A percentile compares a stretch with the other conserved stretches of the same genome.
Evolutionary conservation across 495 filamentous ascomycete genomes (phyloP).

Genomic region (Penicillium fimorum): DNA sequence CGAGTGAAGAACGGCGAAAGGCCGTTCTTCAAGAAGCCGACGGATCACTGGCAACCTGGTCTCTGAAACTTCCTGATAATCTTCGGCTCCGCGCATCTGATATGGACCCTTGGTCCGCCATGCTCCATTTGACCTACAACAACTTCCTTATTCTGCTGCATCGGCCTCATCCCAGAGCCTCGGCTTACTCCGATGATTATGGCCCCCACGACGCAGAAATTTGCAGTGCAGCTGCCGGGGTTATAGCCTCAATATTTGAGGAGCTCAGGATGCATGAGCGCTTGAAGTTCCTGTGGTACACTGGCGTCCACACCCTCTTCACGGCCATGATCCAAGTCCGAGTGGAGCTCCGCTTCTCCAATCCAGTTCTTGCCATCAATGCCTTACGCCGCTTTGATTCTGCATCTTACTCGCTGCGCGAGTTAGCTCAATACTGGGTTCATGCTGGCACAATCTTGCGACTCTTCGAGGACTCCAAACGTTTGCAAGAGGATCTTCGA

Average conservation of each 20-base stretch:
- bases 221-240: conserved; percentile 46
- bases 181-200: conserved; percentile 46
- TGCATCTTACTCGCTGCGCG: conserved; percentile 44
- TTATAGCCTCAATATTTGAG: conserved; percentile 50
- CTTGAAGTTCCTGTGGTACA: conserved; percentile 49
- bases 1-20: conserved; percentile 41
- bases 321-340: conserved; percentile 53
- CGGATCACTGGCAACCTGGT: conserved; percentile 47
- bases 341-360: conserved; percentile 51
- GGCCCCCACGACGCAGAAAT: conserved; percentile 47
- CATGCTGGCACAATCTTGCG: conserved; percentile 48
- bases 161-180: conserved; percentile 46
- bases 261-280: conserved; percentile 50
- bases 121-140: conserved; percentile 52
- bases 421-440: conserved; percentile 46
- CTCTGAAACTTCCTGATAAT: conserved; percentile 43
- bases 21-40: conserved; percentile 47
- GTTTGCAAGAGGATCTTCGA: conserved; percentile 45
- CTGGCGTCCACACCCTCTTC: conserved; percentile 47
- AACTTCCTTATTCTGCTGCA: conserved; percentile 53
- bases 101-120: conserved; percentile 49
- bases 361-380: conserved; percentile 50
- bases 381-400: conserved; percentile 50
- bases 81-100: conserved; percentile 44
- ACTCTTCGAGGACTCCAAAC: conserved; percentile 48